Evolutionary conservation across 768 basidiomycete species (phyloP), one percentile per base, ranked within the genome.

Genomic region (Fibroporia radiculosa): DNA sequence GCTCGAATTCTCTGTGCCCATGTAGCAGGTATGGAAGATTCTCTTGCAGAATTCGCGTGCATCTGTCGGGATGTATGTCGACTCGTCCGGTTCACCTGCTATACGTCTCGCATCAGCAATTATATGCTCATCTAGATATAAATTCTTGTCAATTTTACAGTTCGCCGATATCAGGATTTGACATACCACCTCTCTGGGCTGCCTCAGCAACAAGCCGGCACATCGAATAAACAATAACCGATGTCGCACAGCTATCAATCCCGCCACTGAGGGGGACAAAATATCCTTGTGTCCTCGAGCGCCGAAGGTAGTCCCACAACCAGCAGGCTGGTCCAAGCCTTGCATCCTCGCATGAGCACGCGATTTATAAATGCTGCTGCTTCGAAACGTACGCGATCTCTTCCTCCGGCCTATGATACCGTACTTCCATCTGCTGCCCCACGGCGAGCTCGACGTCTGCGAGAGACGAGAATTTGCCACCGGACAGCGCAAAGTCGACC

Each of bases 301-400:
- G 80, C 28, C 96, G 77, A 24, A 99, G 78, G 58, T 98, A 99
- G 61, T 99, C 96, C 96, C 96, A 99, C n/a, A 99, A 72, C 96
- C 96, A 99, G 59, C 96, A 98, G 13, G 95, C 96, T 6, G 96
- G 96, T 4, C 96, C 96, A 2, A 98, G 69, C 2, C 95, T 97
- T 50, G 6, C 22, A 36, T 10, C 4, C 14, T 14, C 33, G 22
- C 20, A 41, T 16, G n/a, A 38, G 16, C 10, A 16, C 19, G 16
- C 2, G 8, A 36, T 52, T 38, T 46, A 36, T 13, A 16, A 16
- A n/a, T n/a, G n/a, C n/a, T n/a, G n/a, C n/a, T n/a, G 14, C 7
- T 13, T 13, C 14, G n/a, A 12, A 16, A 74, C 90, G 54, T 57
- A 96, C 96, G 96, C 95, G 47, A 98, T 96, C 66, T 98, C 96